Percentiles rank a stretch among this genome's conserved stretches.
Conservation (phyloP, 2,329 filamentous ascomycete species). For the Atkinsonella texensis region DNA sequence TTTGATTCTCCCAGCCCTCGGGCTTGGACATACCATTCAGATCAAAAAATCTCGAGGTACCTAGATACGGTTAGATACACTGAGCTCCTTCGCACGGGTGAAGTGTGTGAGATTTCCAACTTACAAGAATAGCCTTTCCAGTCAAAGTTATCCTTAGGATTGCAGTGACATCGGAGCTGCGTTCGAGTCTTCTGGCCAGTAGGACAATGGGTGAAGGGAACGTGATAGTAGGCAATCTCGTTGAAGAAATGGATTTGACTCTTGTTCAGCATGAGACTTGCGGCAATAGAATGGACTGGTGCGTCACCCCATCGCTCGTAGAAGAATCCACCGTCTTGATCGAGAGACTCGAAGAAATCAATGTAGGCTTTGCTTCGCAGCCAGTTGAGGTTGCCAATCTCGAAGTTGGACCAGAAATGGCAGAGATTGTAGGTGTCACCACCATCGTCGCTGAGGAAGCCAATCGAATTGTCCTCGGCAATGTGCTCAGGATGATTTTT, state of each 20-base stretch:
- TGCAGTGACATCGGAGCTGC: conserved; percentile 85
- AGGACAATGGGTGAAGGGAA: conserved; percentile 95
- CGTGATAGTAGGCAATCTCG: conserved; percentile 96
- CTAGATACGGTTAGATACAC: conserved; percentile 12
- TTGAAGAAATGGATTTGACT: conserved; percentile 98
- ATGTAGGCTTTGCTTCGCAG: conserved; percentile 78
- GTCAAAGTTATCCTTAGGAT: conserved; percentile 95
- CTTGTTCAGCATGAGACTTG: conserved; percentile 75
- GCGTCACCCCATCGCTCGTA: conserved; percentile 98
- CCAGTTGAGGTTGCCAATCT: conserved; percentile 90
- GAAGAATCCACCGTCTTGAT: conserved; percentile 92
- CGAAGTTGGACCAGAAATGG: conserved; percentile 99
- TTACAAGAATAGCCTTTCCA: conserved; percentile 98
- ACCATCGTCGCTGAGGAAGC: conserved; percentile 80
- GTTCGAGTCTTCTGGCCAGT: conserved; percentile 75
- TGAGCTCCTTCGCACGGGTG: not conserved
- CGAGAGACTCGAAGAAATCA: conserved; percentile 82
- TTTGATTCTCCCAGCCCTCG: conserved; percentile 55
- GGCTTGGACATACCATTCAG: conserved; percentile 73
- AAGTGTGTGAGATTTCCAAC: conserved; percentile 17
- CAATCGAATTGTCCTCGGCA: conserved; percentile 71
- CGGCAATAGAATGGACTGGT: conserved; percentile 95
- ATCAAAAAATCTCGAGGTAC: conserved; percentile 74
- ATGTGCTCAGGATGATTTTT: conserved; percentile 82
- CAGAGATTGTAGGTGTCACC: conserved; percentile 94